Evolutionary conservation across 2,329 filamentous ascomycete genomes (phyloP).

Genomic region (Knoxdaviesia proteae): DNA sequence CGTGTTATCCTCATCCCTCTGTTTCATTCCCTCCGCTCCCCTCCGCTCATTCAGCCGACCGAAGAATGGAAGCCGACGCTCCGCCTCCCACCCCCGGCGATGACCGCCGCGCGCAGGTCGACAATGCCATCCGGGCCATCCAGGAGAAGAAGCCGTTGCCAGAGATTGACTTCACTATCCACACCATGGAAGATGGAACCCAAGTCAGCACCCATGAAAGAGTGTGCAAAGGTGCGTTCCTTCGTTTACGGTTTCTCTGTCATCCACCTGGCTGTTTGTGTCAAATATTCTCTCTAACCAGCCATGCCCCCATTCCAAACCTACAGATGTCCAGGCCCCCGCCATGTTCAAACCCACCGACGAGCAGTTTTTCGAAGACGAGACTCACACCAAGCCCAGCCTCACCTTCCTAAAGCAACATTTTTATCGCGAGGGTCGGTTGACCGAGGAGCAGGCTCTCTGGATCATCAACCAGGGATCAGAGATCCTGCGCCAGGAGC

Average conservation of each 20-base stretch:
- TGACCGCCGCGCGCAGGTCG: conserved; percentile 42
- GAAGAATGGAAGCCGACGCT: conserved; percentile 26
- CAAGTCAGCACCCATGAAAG: conserved; percentile 91
- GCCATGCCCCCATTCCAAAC: conserved; percentile 8
- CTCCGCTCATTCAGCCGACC: background rate
- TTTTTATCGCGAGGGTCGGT: conserved; percentile 88
- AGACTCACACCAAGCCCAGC: conserved; percentile 72
- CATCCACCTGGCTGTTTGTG: background rate
- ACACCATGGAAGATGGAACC: conserved; percentile 92
- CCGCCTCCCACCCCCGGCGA: conserved; percentile 13
- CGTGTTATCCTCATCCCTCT: conserved; percentile 1
- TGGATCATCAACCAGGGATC: conserved; percentile 84
- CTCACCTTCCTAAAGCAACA: conserved; percentile 93
- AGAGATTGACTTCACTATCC: conserved; percentile 95
- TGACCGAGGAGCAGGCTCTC: conserved; percentile 92
- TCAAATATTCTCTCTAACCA: background rate
- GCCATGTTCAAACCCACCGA: conserved; percentile 83
- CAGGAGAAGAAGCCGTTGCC: conserved; percentile 87
- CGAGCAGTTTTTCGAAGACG: conserved; percentile 82
- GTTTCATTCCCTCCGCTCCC: background rate
- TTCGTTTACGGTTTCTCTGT: background rate
- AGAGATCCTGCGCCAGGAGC: conserved; percentile 71
- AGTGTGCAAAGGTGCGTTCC: conserved; percentile 79
- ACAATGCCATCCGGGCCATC: conserved; percentile 82
- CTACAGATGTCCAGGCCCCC: conserved; percentile 83